A percentile compares a stretch with the other conserved stretches of the same genome.
These are phyloP conservation scores for Fraxinus floribunda DNA, from an alignment of 305 asterid species.

Conservation along the genomic window DNA sequence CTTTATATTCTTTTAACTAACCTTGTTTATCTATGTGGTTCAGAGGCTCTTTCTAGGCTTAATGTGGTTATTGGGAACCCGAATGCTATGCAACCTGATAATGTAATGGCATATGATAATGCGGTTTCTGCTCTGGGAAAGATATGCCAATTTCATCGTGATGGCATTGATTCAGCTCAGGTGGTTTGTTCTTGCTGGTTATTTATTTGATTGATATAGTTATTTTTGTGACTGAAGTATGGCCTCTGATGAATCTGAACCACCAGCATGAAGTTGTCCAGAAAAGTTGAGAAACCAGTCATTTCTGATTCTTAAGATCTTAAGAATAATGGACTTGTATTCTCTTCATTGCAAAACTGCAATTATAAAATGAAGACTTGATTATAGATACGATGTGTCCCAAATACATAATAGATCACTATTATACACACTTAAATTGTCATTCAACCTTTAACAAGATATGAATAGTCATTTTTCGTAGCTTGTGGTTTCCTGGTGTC, in stretches of 20 bases:
- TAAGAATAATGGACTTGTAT: neutral
- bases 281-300: neutral
- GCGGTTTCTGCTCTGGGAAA: slow-evolving; percentile 90
- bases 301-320: neutral
- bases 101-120: slow-evolving; percentile 86
- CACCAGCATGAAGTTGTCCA: neutral
- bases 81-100: slow-evolving; percentile 63
- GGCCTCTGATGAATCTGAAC: neutral
- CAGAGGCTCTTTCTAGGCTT: slow-evolving; percentile 92
- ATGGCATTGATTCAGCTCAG: slow-evolving; percentile 78
- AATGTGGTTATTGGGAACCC: slow-evolving; percentile 74
- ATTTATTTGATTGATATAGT: neutral
- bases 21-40: slow-evolving; percentile 21
- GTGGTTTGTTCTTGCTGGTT: slow-evolving; percentile 28
- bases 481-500: neutral
- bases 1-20: neutral
- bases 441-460: neutral
- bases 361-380: neutral
- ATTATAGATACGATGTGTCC: neutral
- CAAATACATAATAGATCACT: neutral
- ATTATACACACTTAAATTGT: neutral
- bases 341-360: neutral
- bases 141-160: slow-evolving; percentile 85
- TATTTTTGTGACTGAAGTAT: neutral
- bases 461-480: neutral